phyloP scores from a whole-genome alignment of 768 basidiomycete genomes.

The Tricholoma sp. region DNA sequence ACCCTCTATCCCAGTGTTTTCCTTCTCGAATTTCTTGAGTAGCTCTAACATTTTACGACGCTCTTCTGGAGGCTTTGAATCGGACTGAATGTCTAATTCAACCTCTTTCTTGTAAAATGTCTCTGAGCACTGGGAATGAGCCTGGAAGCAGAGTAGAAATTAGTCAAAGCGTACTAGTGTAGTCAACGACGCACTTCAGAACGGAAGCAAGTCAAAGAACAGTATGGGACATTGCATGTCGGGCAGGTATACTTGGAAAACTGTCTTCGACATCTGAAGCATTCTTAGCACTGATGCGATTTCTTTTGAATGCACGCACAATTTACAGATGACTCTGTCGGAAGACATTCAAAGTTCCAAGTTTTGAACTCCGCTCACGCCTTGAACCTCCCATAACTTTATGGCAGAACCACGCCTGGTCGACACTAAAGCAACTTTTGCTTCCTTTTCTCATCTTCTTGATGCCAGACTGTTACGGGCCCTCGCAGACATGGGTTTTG shows the following conservation, averaged over 20 bases:
- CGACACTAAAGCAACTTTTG: slow-evolving; percentile 45
- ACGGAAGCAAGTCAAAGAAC: slow-evolving; percentile 75
- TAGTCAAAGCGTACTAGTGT: slow-evolving; percentile 3
- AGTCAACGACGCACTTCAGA: slow-evolving; percentile 46
- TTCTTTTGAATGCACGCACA: slow-evolving; percentile 30
- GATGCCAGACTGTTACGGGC: slow-evolving; percentile 84
- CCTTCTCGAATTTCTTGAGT: slow-evolving; percentile 69
- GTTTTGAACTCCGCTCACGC: slow-evolving; percentile 20
- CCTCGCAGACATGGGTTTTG: slow-evolving; percentile 85
- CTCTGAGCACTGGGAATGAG: slow-evolving; percentile 75
- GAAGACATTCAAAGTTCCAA: slow-evolving; percentile 13
- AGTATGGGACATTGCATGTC: slow-evolving; percentile 75
- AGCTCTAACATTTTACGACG: slow-evolving; percentile 62
- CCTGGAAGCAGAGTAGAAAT: slow-evolving; percentile 23
- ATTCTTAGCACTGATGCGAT: not conserved
- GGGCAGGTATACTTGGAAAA: slow-evolving; percentile 81
- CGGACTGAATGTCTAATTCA: slow-evolving; percentile 53
- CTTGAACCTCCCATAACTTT: no score
- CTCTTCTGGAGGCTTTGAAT: slow-evolving; percentile 52
- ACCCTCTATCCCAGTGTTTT: slow-evolving; percentile 36
- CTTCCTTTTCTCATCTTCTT: slow-evolving; percentile 69
- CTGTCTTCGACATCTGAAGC: slow-evolving; percentile 63
- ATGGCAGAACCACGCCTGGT: slow-evolving; percentile 46
- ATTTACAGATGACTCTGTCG: slow-evolving; percentile 34
- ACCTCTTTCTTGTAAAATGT: slow-evolving; percentile 75